Base-by-base conservation (phyloP, 2,329 filamentous ascomycete genomes). In the Chaetomium globosum region DNA sequence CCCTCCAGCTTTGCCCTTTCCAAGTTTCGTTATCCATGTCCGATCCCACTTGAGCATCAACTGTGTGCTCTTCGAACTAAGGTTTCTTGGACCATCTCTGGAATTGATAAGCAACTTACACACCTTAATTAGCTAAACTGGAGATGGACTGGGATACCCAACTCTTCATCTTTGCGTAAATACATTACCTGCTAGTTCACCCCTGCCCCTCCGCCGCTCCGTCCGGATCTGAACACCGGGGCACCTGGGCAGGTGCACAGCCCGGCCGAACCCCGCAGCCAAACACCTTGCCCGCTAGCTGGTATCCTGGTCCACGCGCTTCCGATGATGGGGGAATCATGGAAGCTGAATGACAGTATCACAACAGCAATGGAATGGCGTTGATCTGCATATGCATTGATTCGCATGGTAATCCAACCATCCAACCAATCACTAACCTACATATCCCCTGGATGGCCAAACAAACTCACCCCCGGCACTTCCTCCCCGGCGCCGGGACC, bases 201-300 rank as follows among this genome's bases (percentile, higher is more conserved):
- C 4, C 36, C 36, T 6, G 13, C 39, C 39, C 16, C 39, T 7
- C 26, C 43, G 10, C 28, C 9, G 8, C 8, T 16, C 12, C 23
- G 16, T 12, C 43, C 19, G 19, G 19, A 31, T 46, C 55, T 23
- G 26, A 33, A 33, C 39, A 33, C 30, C 56, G 39, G 56, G 36
- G 33, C 10, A 10, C 33, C 3, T 10, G 3, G 33, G 8, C 3
- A 4, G 36, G 43, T 46, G 54, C 56, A 59, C 56, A 59, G 56
- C 56, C 56, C 56, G 36, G 33, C 26, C 26, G n/a, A 12, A 16
- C 54, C 9, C 54, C 33, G 46, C 54, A 48, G 13, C 51, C 21
- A 10, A 21, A 19, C n/a, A 48, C 43, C 43, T 48, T 48, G 43
- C 43, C 16, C 6, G 43, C 46, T 23, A 5, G 39, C 33, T 36